phyloP scores from a whole-genome alignment of 441 rosid genomes.

The Arabidopsis lyrata region DNA sequence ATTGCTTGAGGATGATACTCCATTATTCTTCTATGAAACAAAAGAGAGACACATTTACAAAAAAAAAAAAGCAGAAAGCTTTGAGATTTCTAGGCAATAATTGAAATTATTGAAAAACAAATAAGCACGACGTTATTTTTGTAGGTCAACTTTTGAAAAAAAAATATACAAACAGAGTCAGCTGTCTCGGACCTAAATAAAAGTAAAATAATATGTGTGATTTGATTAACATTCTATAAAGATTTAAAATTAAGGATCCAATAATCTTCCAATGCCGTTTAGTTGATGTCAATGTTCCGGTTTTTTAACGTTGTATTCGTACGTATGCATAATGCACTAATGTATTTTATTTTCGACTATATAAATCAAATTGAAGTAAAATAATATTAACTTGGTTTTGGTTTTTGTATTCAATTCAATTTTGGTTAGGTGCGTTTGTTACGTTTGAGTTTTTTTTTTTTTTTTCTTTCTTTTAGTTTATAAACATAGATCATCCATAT shows the following conservation, averaged over 20 bases:
- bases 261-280: neutral
- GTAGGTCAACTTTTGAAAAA: slow-evolving; percentile 11
- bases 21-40: slow-evolving; percentile 27
- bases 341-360: neutral
- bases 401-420: neutral
- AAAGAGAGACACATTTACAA: slow-evolving; percentile 22
- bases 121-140: slow-evolving; percentile 14
- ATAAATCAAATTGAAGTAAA: neutral
- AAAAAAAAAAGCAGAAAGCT: neutral
- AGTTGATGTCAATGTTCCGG: neutral
- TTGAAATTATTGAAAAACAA: slow-evolving; percentile 5
- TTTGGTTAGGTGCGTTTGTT: no score
- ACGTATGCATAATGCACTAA: neutral
- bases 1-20: slow-evolving; percentile 30
- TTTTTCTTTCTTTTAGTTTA: neutral
- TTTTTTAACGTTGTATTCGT: slow-evolving; percentile 9
- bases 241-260: neutral
- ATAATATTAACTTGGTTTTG: neutral
- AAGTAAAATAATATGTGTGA: neutral
- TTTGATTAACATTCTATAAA: slow-evolving; percentile 14
- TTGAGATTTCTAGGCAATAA: slow-evolving; percentile 5
- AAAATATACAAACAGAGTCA: neutral
- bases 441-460: no score
- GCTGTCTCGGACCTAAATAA: slow-evolving; percentile 14
- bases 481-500: neutral